Evolutionary conservation across 176 grass and related monocot species (phyloP).

Genomic region (Musa acuminata): DNA sequence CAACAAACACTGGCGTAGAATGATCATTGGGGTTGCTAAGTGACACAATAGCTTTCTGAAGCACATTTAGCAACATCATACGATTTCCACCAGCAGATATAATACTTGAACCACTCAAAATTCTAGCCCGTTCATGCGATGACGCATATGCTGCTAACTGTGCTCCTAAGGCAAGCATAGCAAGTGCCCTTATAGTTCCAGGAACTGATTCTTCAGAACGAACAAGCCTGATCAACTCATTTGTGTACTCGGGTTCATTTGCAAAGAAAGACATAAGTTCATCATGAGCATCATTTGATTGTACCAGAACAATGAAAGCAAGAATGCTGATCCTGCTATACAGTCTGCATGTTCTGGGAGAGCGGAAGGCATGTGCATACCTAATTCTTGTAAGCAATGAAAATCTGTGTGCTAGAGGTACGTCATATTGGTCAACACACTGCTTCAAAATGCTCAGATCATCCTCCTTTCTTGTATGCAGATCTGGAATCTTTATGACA

Average conservation of each 20-base stretch:
- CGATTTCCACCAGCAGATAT: constrained; percentile 89
- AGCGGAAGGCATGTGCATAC: constrained; percentile 78
- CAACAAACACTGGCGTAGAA: constrained; percentile 83
- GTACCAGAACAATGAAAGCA: constrained; percentile 86
- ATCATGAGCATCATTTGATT: constrained; percentile 89
- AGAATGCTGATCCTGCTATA: constrained; percentile 97
- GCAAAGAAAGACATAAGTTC: constrained; percentile 95
- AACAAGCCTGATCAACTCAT: constrained; percentile 86
- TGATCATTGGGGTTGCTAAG: constrained; percentile 73
- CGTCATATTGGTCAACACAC: constrained; percentile 60
- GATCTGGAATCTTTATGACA: constrained; percentile 78
- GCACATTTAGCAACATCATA: constrained; percentile 75
- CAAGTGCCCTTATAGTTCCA: constrained; percentile 66
- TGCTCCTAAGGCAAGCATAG: constrained; percentile 92
- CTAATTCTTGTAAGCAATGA: constrained; percentile 91
- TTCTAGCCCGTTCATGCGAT: constrained; percentile 89
- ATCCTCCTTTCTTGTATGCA: constrained; percentile 82
- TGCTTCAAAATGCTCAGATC: constrained; percentile 85
- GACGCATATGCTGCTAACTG: constrained; percentile 94
- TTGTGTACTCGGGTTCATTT: constrained; percentile 96
- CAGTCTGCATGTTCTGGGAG: constrained; percentile 45
- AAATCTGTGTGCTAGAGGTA: constrained; percentile 76
- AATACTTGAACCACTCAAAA: constrained; percentile 79
- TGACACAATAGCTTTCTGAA: constrained; percentile 90
- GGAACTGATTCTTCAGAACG: constrained; percentile 81